phyloP scores from a whole-genome alignment of 2,329 filamentous ascomycete species.

The Colletotrichum sp. region DNA sequence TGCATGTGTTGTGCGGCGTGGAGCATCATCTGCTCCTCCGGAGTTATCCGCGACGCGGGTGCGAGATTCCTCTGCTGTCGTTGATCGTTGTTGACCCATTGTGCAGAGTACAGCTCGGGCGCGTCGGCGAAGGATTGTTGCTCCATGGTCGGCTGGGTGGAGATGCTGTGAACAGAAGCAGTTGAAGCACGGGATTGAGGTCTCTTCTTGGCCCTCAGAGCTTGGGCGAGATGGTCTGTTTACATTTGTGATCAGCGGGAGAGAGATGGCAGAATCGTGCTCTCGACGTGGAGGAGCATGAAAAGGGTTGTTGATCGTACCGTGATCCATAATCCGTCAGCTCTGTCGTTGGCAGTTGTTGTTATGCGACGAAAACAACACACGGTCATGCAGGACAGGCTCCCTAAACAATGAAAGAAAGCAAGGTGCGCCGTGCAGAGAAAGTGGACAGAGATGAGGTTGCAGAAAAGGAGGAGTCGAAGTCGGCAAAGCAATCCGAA shows the following conservation, averaged over 20 bases:
- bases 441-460: not conserved
- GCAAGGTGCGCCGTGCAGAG: not conserved
- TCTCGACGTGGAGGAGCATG: not conserved
- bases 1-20: slow-evolving; percentile 59
- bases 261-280: slow-evolving; percentile 23
- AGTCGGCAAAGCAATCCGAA: not conserved
- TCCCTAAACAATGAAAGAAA: slow-evolving; percentile 17
- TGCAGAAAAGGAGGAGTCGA: not conserved
- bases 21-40: slow-evolving; percentile 66
- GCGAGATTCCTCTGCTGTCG: slow-evolving; percentile 48
- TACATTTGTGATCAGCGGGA: slow-evolving; percentile 25
- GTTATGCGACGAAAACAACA: slow-evolving; percentile 24
- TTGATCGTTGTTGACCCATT: slow-evolving; percentile 55
- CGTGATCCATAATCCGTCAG: slow-evolving; percentile 18
- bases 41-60: slow-evolving; percentile 51
- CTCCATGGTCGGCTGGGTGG: slow-evolving; percentile 57
- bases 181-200: slow-evolving; percentile 61
- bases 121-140: slow-evolving; percentile 48
- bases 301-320: not conserved
- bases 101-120: slow-evolving; percentile 49
- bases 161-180: slow-evolving; percentile 59
- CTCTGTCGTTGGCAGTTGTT: slow-evolving; percentile 5
- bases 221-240: slow-evolving; percentile 36
- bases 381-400: slow-evolving; percentile 9
- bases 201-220: slow-evolving; percentile 50